Evolutionary conservation across 345 rosid species (phyloP), one percentile per base, ranked within the genome.

Genomic region (Lepidium aucheri): DNA sequence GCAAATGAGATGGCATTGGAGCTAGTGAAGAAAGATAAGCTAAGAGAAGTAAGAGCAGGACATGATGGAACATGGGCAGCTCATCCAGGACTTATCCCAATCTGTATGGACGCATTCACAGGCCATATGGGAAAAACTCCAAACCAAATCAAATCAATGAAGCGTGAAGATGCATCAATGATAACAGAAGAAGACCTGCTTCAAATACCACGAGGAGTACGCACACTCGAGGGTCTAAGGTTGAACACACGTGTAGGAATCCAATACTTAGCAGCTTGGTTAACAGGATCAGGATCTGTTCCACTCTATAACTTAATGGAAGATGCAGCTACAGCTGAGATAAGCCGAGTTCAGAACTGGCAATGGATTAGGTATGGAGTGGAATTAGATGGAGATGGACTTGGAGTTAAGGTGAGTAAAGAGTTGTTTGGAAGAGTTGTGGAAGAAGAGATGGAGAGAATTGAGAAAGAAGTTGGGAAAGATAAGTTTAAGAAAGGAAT

Each of bases 31-130:
- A 90, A 90, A 75, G 97, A 90, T 79, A 94, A 94, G 79, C 80
- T 77, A n/a, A 77, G 97, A 70, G 97, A 94, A 65, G 96, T 78
- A 13, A 82, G 49, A 66, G 97, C 96, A 44, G 97, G 96, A 5
- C 97, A 90, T 39, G 97, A 94, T 68, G 99, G 99, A 38, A 90
- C 96, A 17, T 90, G 96, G 99, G 99, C 97, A 5, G 97, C 99
- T 26, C 97, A 90, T 67, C 97, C 97, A 2, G 96, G 99, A 35
- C 85, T 88, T 4, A 86, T 90, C 79, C 85, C 86, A 35, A 79
- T 70, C 13, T 90, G 93, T 72, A 70, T 78, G 78, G 92, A 94
- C 32, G 79, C 80, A 50, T 88, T 94, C 84, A 79, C 73, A 49
- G 76, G 70, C 57, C 80, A 76, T 76, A 90, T 90, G 95, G 96